Conservation (phyloP, 352 stramenopile species). For the Phytophthora citricola region DNA sequence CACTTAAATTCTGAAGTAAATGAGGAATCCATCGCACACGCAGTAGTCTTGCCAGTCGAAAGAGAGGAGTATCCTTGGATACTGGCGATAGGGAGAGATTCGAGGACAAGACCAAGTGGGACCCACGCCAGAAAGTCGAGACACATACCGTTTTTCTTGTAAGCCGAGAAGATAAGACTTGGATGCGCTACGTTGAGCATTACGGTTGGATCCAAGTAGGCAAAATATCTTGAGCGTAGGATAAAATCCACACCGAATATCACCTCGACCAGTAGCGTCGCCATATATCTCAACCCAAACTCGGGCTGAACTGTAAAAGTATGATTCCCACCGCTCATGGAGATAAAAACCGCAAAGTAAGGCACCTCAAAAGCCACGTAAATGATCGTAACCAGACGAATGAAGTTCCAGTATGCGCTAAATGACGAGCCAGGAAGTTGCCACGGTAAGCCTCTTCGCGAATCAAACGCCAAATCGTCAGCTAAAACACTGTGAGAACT, state of each 20-base stretch:
- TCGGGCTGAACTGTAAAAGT: conserved; percentile 48
- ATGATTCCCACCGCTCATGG: conserved; percentile 46
- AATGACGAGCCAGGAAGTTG: conserved; percentile 57
- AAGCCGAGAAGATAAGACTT: conserved; percentile 57
- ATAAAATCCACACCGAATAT: conserved; percentile 63
- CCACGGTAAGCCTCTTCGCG: conserved; percentile 24
- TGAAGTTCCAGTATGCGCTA: conserved; percentile 52
- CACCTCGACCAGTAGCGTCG: conserved; percentile 48
- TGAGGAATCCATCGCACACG: conserved; percentile 47
- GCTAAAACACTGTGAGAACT: conserved; percentile 11
- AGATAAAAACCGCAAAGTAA: conserved; percentile 75
- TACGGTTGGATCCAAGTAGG: conserved; percentile 60
- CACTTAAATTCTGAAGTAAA: conserved; percentile 51
- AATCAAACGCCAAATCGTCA: neutral
- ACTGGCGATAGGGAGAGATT: conserved; percentile 29
- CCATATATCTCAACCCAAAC: conserved; percentile 34
- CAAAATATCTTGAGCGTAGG: conserved; percentile 59
- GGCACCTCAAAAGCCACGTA: conserved; percentile 71
- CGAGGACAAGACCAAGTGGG: conserved; percentile 53
- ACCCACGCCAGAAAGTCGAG: conserved; percentile 55
- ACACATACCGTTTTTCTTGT: conserved; percentile 63
- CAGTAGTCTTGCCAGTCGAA: conserved; percentile 52
- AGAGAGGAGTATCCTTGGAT: conserved; percentile 47
- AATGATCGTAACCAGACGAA: conserved; percentile 48
- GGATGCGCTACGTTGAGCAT: conserved; percentile 64